Conservation (phyloP, 1,284 basidiomycete genomes). For the Rhodotorula sp. region DNA sequence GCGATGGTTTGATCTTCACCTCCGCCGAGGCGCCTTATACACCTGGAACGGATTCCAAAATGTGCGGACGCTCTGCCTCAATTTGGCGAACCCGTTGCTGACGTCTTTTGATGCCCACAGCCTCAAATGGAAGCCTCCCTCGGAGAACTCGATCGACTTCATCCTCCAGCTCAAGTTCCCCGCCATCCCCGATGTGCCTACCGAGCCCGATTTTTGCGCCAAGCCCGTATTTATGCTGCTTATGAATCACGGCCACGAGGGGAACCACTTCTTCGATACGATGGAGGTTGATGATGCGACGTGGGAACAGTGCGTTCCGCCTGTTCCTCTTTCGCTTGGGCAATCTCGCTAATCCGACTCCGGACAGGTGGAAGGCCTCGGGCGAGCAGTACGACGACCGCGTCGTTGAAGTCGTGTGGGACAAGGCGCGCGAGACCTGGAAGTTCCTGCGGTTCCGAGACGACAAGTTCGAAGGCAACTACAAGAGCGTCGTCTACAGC, state of each 20-base stretch:
- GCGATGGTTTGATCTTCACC: slow-evolving; percentile 96
- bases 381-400: slow-evolving; percentile 84
- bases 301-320: slow-evolving; percentile 74
- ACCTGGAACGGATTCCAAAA: slow-evolving; percentile 85
- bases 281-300: slow-evolving; percentile 84
- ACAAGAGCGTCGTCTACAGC: slow-evolving; percentile 72
- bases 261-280: slow-evolving; percentile 68
- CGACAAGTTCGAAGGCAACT: slow-evolving; percentile 88
- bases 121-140: slow-evolving; percentile 98
- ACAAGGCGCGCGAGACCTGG: slow-evolving; percentile 65
- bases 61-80: slow-evolving; percentile 58
- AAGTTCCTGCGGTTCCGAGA: slow-evolving; percentile 85
- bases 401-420: slow-evolving; percentile 92
- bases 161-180: slow-evolving; percentile 91
- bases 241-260: slow-evolving; percentile 56
- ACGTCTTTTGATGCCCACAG: slow-evolving; percentile 53
- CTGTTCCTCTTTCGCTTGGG: slow-evolving; percentile 5
- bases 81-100: slow-evolving; percentile 4
- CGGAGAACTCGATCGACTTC: slow-evolving; percentile 97
- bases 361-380: slow-evolving; percentile 70
- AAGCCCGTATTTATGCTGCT: slow-evolving; percentile 81
- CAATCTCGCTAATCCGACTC: neutral
- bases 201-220: slow-evolving; percentile 70
- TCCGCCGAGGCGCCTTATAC: slow-evolving; percentile 79
- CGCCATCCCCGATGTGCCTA: slow-evolving; percentile 56